Evolutionary conservation across 1,284 basidiomycete species (phyloP).

Genomic region (Anthracocystis setariae): DNA sequence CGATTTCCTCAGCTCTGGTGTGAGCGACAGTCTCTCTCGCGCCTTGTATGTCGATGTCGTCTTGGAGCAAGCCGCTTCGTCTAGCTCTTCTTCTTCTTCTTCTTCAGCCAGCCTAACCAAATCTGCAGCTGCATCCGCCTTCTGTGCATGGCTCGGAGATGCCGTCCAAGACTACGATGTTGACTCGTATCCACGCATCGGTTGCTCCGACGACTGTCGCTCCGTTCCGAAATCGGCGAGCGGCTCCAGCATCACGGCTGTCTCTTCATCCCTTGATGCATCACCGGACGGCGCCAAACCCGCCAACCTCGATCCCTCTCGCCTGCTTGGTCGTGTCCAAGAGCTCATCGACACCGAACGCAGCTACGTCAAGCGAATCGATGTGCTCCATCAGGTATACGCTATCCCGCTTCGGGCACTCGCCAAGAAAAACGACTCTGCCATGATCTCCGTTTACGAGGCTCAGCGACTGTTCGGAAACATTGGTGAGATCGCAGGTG

Average conservation of each 20-base stretch:
- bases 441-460: constrained; percentile 87
- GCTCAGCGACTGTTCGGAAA: constrained; percentile 93
- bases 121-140: constrained; percentile 13
- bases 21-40: constrained; percentile 43
- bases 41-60: constrained; percentile 55
- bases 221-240: constrained; percentile 45
- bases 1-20: constrained; percentile 29
- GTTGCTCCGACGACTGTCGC: constrained; percentile 1
- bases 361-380: constrained; percentile 63
- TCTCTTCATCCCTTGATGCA: constrained; percentile 25
- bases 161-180: constrained; percentile 49
- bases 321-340: constrained; percentile 46
- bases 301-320: constrained; percentile 26
- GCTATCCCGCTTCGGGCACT: constrained; percentile 89
- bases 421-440: constrained; percentile 82
- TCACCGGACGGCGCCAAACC: constrained; percentile 9
- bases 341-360: constrained; percentile 66
- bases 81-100: constrained; percentile 10
- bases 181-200: neutral
- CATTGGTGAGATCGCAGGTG: constrained; percentile 85
- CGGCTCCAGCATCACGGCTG: constrained; percentile 56
- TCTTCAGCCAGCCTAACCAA: constrained; percentile 7
- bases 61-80: constrained; percentile 26
- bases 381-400: constrained; percentile 71
- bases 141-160: constrained; percentile 53